A percentile compares a stretch with the other conserved stretches of the same genome.
These are phyloP conservation scores for Leavenworthia alabamica DNA, from an alignment of 345 rosid genomes.

Conservation along the genomic window DNA sequence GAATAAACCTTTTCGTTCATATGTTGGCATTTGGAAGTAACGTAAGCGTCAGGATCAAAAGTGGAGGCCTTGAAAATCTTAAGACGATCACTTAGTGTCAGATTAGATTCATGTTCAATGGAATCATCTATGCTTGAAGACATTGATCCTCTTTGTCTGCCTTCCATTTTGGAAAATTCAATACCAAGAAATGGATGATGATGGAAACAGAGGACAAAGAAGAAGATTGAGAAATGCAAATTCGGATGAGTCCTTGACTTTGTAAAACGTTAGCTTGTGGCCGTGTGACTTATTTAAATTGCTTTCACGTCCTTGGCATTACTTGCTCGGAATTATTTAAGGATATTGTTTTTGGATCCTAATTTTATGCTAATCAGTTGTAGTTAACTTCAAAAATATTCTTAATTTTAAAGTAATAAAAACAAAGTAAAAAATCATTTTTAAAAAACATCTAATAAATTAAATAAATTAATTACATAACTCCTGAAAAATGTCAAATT, in stretches of 20 bases:
- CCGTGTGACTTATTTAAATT: not conserved
- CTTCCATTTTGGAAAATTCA: slow-evolving; percentile 11
- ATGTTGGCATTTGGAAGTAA: slow-evolving; percentile 61
- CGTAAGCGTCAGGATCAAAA: slow-evolving; percentile 61
- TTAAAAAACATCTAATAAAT: no score
- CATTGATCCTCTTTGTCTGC: slow-evolving; percentile 28
- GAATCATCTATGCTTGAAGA: slow-evolving; percentile 57
- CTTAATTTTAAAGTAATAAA: no score
- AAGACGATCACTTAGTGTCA: slow-evolving; percentile 67
- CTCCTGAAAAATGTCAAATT: no score
- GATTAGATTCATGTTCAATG: slow-evolving; percentile 51
- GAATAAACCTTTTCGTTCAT: slow-evolving; percentile 74
- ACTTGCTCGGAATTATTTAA: not conserved
- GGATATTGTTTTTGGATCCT: not conserved
- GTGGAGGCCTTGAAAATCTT: slow-evolving; percentile 65
- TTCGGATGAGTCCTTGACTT: not conserved
- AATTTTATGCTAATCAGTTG: not conserved
- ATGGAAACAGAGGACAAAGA: not conserved
- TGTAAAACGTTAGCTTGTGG: no score
- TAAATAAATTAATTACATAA: no score
- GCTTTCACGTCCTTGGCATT: slow-evolving; percentile 22
- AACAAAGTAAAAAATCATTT: no score
- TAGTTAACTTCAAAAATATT: not conserved
- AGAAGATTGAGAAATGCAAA: slow-evolving; percentile 2
- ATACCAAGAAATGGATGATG: not conserved